These are phyloP conservation scores for Pyrus communis DNA, from an alignment of 306 rosid species.

Conservation along the genomic window DNA sequence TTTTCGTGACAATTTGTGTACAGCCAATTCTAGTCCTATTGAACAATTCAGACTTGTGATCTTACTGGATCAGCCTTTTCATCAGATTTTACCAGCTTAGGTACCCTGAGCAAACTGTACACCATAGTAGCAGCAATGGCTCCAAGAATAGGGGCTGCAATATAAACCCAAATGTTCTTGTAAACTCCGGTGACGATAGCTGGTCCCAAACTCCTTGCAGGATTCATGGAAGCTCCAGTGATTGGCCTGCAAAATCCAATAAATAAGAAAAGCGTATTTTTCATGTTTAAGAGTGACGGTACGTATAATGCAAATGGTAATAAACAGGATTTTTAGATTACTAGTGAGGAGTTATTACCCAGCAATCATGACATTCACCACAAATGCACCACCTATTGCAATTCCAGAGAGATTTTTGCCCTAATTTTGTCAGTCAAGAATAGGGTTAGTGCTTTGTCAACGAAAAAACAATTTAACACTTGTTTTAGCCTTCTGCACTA, in stretches of 20 bases:
- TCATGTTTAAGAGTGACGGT: not conserved
- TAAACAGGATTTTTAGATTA: not conserved
- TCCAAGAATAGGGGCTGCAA: slow-evolving; percentile 26
- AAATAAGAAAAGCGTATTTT: not conserved
- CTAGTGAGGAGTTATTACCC: slow-evolving; percentile 19
- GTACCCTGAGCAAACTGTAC: slow-evolving; percentile 22
- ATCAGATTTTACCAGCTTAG: slow-evolving; percentile 12
- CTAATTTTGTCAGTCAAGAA: slow-evolving; percentile 20
- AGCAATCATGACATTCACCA: slow-evolving; percentile 28
- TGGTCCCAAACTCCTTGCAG: slow-evolving; percentile 55
- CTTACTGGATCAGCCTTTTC: slow-evolving; percentile 13
- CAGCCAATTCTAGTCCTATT: not conserved
- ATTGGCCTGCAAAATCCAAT: slow-evolving; percentile 31
- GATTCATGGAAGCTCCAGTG: slow-evolving; percentile 51
- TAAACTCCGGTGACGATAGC: slow-evolving; percentile 25
- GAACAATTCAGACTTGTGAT: not conserved
- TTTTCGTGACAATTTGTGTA: not conserved
- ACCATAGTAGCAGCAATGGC: slow-evolving; percentile 29
- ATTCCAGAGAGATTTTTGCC: slow-evolving; percentile 35
- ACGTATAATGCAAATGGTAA: not conserved
- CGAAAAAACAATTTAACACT: too few relatives aligned
- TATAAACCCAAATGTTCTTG: slow-evolving; percentile 29
- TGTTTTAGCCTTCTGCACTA: not conserved
- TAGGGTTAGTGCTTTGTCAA: slow-evolving; percentile 2
- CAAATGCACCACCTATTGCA: slow-evolving; percentile 39